Percentiles rank a stretch among this genome's conserved stretches.
phyloP scores from a whole-genome alignment of 495 filamentous ascomycete species.

The Astrocystis sublimbata region DNA sequence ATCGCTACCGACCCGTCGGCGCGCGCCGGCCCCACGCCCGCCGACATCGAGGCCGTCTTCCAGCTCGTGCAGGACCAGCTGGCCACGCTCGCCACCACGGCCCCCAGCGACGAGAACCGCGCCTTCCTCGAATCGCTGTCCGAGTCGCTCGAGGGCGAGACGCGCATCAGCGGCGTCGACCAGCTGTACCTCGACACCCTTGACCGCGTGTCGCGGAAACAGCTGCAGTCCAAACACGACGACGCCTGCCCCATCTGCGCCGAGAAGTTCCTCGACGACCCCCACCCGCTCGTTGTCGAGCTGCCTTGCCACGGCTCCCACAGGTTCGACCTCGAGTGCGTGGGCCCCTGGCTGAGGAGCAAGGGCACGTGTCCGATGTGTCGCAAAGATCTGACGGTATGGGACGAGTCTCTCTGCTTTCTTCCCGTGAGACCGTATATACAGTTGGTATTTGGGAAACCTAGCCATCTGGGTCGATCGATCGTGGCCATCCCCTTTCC shows the following conservation, averaged over 20 bases:
- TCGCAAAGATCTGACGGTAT: constrained; percentile 65
- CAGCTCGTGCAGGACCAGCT: constrained; percentile 54
- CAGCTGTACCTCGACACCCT: constrained; percentile 79
- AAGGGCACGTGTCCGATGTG: constrained; percentile 90
- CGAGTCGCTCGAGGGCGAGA: constrained; percentile 55
- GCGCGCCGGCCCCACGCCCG: constrained; percentile 69
- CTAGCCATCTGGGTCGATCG: neutral
- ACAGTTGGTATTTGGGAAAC: neutral
- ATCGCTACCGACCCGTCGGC: constrained; percentile 48
- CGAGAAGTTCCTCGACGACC: constrained; percentile 77
- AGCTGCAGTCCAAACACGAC: constrained; percentile 53
- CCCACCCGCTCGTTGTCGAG: constrained; percentile 79
- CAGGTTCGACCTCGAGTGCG: constrained; percentile 91
- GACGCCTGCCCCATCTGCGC: constrained; percentile 86
- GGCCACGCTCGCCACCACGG: constrained; percentile 38
- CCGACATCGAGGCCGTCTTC: constrained; percentile 66
- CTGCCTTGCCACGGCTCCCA: constrained; percentile 83
- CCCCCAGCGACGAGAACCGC: constrained; percentile 64
- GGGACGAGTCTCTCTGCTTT: neutral
- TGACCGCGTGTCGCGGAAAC: constrained; percentile 74
- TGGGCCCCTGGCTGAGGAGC: constrained; percentile 86
- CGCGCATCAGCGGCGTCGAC: constrained; percentile 69
- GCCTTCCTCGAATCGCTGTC: constrained; percentile 42
- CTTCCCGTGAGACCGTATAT: neutral
- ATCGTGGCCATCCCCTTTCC: neutral